Conservation (phyloP, 352 stramenopile species). For the Globisporangium heterothallicum region DNA sequence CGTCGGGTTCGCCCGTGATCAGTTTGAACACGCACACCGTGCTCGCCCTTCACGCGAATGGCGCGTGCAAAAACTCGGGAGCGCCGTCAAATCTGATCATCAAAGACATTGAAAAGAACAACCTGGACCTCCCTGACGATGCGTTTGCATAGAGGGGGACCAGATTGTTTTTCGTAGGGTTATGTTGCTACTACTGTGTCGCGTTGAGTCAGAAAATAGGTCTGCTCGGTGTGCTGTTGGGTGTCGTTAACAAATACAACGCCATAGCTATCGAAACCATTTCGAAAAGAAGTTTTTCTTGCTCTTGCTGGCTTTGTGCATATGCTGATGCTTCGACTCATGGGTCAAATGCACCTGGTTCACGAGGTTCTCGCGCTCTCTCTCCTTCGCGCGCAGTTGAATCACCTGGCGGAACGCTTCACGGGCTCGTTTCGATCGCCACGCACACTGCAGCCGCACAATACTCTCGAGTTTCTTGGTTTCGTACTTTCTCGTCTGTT, state of each 20-base stretch:
- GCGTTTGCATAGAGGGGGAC: conserved; percentile 24
- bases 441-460: conserved; percentile 72
- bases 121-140: conserved; percentile 23
- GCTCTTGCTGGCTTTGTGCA: conserved; percentile 4
- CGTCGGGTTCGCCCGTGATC: conserved; percentile 45
- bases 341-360: conserved; percentile 13
- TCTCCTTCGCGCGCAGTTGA: conserved; percentile 54
- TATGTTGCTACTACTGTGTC: not conserved
- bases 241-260: no score
- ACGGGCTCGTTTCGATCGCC: conserved; percentile 57
- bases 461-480: conserved; percentile 44
- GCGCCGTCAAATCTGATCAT: conserved; percentile 36
- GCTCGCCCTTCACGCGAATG: conserved; percentile 42
- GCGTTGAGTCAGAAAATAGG: no score
- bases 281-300: conserved; percentile 14
- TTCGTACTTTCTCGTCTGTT: conserved; percentile 30
- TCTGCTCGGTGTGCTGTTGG: no score
- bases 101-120: conserved; percentile 29
- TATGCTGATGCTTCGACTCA: conserved; percentile 14
- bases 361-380: conserved; percentile 41
- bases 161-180: not conserved
- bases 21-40: conserved; percentile 33
- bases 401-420: conserved; percentile 55
- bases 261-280: not conserved
- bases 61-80: conserved; percentile 38